Conservation (phyloP, 1,284 basidiomycete genomes). For the Ceratorhiza oryzae-sativae region DNA sequence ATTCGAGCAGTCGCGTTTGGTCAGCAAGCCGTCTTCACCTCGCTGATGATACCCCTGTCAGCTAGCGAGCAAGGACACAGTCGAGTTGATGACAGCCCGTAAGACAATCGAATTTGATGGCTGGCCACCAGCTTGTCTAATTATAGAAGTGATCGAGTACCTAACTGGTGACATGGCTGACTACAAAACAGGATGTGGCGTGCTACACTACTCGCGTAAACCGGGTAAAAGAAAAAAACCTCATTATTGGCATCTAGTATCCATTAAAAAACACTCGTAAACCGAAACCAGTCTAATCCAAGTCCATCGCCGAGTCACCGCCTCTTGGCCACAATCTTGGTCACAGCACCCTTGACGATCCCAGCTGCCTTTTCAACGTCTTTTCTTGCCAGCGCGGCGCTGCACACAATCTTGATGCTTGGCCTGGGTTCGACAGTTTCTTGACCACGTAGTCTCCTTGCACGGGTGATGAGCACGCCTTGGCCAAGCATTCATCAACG, state of each 20-base stretch:
- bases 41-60: no score
- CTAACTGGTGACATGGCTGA: no score
- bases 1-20: no score
- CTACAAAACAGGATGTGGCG: no score
- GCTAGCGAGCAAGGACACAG: no score
- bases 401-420: slow-evolving; percentile 86
- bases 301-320: slow-evolving; percentile 21
- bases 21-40: no score
- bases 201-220: no score
- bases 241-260: slow-evolving; percentile 1
- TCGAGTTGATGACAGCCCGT: no score
- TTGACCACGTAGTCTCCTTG: slow-evolving; percentile 81
- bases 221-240: background rate
- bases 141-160: no score
- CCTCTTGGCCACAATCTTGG: slow-evolving; percentile 69
- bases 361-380: slow-evolving; percentile 89
- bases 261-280: slow-evolving; percentile 19
- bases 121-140: no score
- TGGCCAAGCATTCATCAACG: slow-evolving; percentile 79
- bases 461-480: slow-evolving; percentile 83
- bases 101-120: no score
- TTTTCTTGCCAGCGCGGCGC: slow-evolving; percentile 80
- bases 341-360: slow-evolving; percentile 75
- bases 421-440: slow-evolving; percentile 84
- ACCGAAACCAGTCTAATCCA: background rate